Conservation (phyloP, 352 stramenopile species). For the Phytophthora meadii region DNA sequence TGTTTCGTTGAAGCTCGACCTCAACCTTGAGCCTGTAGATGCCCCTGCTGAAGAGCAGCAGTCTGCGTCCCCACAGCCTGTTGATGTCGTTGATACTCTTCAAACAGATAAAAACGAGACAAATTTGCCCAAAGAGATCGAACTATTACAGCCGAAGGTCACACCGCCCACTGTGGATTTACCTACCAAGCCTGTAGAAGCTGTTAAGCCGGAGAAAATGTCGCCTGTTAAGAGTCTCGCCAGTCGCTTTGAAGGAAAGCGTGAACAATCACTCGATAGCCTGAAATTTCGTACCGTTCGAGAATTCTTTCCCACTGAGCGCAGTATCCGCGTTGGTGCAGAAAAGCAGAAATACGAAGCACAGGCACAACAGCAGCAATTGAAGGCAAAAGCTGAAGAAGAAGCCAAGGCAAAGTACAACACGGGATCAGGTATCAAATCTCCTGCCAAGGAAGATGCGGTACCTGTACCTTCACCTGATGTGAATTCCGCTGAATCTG, state of each 20-base stretch:
- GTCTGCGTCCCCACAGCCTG: not conserved
- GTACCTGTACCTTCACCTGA: conserved; percentile 1
- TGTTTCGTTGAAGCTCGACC: conserved; percentile 20
- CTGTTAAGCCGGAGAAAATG: conserved; percentile 28
- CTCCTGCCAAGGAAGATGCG: conserved; percentile 18
- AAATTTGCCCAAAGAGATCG: conserved; percentile 1
- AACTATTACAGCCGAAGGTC: conserved; percentile 24
- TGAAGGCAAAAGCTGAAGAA: conserved; percentile 41
- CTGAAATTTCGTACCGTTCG: conserved; percentile 50
- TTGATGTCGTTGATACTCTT: not conserved
- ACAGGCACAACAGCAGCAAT: conserved; percentile 38
- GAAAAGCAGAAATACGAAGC: conserved; percentile 51
- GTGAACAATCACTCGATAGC: conserved; percentile 41
- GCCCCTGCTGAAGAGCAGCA: too few species aligned
- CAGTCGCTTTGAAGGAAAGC: conserved; percentile 49
- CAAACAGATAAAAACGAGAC: not conserved
- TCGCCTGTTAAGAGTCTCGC: conserved; percentile 50
- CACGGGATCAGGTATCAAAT: conserved; percentile 17
- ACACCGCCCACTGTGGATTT: conserved; percentile 10
- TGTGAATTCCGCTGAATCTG: not conserved
- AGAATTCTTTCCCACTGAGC: conserved; percentile 46
- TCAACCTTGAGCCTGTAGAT: conserved; percentile 2
- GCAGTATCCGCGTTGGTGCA: conserved; percentile 41
- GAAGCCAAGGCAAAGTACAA: conserved; percentile 45
- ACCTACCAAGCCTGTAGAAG: not conserved